Conservation (phyloP, 352 stramenopile species). For the Albugo laibachii region DNA sequence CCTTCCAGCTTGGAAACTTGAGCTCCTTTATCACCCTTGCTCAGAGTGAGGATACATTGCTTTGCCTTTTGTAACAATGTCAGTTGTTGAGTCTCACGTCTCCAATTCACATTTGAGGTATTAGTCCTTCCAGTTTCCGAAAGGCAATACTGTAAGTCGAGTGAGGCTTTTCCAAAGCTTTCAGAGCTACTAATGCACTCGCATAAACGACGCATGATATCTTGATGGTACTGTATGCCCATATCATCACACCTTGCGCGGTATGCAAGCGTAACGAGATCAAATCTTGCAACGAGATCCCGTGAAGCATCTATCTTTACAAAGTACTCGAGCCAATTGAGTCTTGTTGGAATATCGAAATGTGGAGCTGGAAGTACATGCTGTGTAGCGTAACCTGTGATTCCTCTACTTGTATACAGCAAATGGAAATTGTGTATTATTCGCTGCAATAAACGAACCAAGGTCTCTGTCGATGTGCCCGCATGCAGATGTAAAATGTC, state of each 20-base stretch:
- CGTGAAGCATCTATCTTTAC: too few relatives aligned
- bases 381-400: slow-evolving; percentile 13
- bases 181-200: slow-evolving; percentile 17
- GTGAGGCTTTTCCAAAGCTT: slow-evolving; percentile 4
- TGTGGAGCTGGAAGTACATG: too few relatives aligned
- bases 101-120: too few relatives aligned
- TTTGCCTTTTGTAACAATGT: too few relatives aligned
- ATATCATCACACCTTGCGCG: slow-evolving; percentile 43
- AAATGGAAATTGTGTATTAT: slow-evolving; percentile 21
- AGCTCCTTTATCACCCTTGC: too few relatives aligned
- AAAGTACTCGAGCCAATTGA: too few relatives aligned
- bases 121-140: too few relatives aligned
- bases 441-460: slow-evolving; percentile 32
- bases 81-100: too few relatives aligned
- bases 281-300: slow-evolving; percentile 3
- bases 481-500: slow-evolving; percentile 28
- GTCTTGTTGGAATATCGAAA: background rate
- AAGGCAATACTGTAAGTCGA: slow-evolving; percentile 52
- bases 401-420: slow-evolving; percentile 18
- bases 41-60: too few relatives aligned
- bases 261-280: slow-evolving; percentile 25
- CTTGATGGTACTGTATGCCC: slow-evolving; percentile 20
- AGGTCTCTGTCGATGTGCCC: slow-evolving; percentile 24
- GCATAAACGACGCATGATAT: slow-evolving; percentile 19
- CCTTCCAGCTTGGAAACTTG: too few relatives aligned